Evolutionary conservation across 805 yeast species (phyloP).

Genomic region (Isabelozyma gotoi): DNA sequence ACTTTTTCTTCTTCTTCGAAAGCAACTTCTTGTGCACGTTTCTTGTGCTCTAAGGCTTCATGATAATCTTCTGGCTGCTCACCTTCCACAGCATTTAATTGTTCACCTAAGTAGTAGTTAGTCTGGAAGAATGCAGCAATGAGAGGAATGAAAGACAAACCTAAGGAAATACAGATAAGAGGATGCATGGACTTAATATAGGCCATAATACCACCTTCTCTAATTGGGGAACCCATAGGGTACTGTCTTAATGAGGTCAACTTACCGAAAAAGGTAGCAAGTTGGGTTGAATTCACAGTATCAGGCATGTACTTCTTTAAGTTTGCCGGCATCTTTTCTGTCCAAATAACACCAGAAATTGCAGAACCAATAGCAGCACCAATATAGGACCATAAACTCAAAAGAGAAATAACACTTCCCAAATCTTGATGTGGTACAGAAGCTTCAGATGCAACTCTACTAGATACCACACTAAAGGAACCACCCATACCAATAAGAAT

Average conservation of each 20-base stretch:
- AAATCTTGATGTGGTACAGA: conserved; percentile 43
- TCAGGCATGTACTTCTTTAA: conserved; percentile 27
- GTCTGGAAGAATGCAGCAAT: conserved; percentile 30
- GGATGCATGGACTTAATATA: conserved; percentile 26
- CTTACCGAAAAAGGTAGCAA: conserved; percentile 17
- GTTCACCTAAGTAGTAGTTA: conserved; percentile 33
- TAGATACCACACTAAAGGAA: conserved; percentile 34
- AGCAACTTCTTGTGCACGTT: neutral
- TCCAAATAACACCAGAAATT: conserved; percentile 35
- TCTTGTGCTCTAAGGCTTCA: conserved; percentile 1
- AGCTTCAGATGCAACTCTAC: conserved; percentile 38
- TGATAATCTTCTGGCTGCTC: conserved; percentile 10
- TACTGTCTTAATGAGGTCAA: conserved; percentile 19
- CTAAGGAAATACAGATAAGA: conserved; percentile 26
- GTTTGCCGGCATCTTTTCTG: conserved; percentile 24
- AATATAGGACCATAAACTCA: conserved; percentile 30
- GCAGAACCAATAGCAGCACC: conserved; percentile 43
- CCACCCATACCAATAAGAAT: conserved; percentile 41
- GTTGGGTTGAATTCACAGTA: conserved; percentile 13
- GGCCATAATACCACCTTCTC: conserved; percentile 32
- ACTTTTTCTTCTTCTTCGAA: conserved; percentile 7
- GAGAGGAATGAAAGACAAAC: conserved; percentile 27
- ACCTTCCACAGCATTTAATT: conserved; percentile 33
- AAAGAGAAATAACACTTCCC: conserved; percentile 37
- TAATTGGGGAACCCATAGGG: conserved; percentile 21